Conservation (phyloP, 2,329 filamentous ascomycete genomes). For the Coleophoma eucalyptorum region DNA sequence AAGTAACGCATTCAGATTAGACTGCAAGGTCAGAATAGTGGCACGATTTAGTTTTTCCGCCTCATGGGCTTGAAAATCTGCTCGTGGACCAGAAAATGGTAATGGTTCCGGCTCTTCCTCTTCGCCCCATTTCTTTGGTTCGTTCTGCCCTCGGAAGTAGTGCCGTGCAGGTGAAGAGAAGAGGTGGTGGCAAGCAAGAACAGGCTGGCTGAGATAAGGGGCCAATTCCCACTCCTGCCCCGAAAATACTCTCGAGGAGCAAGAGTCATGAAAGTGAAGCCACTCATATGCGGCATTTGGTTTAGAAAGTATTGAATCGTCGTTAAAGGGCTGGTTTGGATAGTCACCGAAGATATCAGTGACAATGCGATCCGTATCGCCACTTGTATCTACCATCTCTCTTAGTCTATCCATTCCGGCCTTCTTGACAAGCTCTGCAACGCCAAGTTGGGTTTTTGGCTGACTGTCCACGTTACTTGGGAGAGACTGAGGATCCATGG, state of each 20-base stretch:
- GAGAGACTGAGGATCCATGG: conserved; percentile 19
- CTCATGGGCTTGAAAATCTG: conserved; percentile 79
- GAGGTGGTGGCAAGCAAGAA: conserved; percentile 86
- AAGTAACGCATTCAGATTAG: conserved; percentile 68
- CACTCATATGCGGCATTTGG: conserved; percentile 81
- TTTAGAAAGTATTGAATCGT: conserved; percentile 87
- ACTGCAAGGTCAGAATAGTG: conserved; percentile 69
- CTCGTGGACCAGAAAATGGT: conserved; percentile 78
- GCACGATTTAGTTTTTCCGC: conserved; percentile 74
- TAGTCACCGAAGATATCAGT: conserved; percentile 84
- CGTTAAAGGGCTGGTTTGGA: conserved; percentile 84
- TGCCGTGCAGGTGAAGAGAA: conserved; percentile 67
- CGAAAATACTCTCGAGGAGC: conserved; percentile 75
- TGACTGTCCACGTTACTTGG: conserved; percentile 22
- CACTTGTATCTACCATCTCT: conserved; percentile 75
- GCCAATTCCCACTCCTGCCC: conserved; percentile 90
- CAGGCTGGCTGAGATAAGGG: conserved; percentile 80
- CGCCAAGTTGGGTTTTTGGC: conserved; percentile 59
- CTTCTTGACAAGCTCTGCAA: conserved; percentile 70
- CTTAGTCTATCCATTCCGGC: conserved; percentile 67
- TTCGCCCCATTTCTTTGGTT: conserved; percentile 39
- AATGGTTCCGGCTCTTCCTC: conserved; percentile 43
- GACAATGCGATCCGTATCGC: conserved; percentile 74
- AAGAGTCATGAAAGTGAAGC: conserved; percentile 87
- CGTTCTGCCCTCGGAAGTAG: conserved; percentile 38